Percentiles rank a stretch among this genome's conserved stretches.
Conservation (phyloP, 805 yeast genomes). For the Suhomyces vadensis region DNA sequence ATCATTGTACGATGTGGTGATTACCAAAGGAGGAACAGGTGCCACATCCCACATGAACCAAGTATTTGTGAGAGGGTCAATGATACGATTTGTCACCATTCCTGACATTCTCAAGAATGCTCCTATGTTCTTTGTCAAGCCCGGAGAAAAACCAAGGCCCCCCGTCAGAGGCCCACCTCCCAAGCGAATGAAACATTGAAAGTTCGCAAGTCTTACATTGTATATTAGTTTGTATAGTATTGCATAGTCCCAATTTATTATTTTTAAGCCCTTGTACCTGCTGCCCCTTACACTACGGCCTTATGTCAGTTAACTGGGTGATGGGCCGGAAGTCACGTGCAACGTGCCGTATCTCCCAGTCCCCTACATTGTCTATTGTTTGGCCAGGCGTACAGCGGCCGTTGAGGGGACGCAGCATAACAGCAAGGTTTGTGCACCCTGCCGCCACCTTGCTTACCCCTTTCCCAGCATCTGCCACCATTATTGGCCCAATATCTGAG, state of each 20-base stretch:
- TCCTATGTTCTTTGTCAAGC: slow-evolving; percentile 74
- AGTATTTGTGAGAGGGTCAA: slow-evolving; percentile 90
- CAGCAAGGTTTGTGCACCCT: background rate
- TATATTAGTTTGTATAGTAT: slow-evolving; percentile 2
- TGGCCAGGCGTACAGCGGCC: background rate
- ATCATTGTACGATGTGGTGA: slow-evolving; percentile 76
- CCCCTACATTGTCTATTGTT: background rate
- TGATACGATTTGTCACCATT: slow-evolving; percentile 76
- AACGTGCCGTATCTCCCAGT: background rate
- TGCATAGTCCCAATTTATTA: no score
- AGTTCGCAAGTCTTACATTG: background rate
- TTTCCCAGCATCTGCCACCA: no score
- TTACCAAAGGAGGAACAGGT: slow-evolving; percentile 69
- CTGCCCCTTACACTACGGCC: background rate
- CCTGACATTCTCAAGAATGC: slow-evolving; percentile 90
- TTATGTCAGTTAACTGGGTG: background rate
- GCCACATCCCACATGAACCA: slow-evolving; percentile 73
- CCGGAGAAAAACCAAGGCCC: slow-evolving; percentile 62
- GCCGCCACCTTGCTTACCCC: no score
- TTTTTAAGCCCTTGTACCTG: background rate
- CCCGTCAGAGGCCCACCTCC: slow-evolving; percentile 54
- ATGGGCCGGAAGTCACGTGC: background rate
- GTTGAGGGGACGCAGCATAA: background rate
- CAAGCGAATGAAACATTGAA: slow-evolving; percentile 29
- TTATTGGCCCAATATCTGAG: background rate